Percentiles rank a stretch among this genome's conserved stretches.
These are phyloP conservation scores for Pseudocercospora vitis DNA, from an alignment of 2,329 filamentous ascomycete species.

Conservation along the genomic window DNA sequence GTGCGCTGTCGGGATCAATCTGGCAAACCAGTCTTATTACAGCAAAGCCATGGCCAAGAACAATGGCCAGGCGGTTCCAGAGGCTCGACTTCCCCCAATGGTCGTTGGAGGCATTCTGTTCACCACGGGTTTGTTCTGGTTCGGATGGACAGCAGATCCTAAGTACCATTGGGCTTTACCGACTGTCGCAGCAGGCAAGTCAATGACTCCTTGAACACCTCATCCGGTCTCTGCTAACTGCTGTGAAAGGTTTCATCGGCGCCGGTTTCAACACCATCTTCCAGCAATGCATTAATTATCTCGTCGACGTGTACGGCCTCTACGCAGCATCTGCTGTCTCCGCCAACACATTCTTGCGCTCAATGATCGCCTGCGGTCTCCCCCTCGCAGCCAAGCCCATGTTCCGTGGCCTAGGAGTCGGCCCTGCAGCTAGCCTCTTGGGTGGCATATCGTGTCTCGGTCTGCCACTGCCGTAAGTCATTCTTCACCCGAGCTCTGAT, in stretches of 20 bases:
- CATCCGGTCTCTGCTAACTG: constrained; percentile 21
- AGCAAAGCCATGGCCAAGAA: constrained; percentile 40
- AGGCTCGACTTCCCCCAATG: constrained; percentile 47
- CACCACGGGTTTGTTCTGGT: constrained; percentile 24
- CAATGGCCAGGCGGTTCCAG: constrained; percentile 38
- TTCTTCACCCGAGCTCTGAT: background rate
- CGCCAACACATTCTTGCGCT: constrained; percentile 52
- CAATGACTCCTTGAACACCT: background rate
- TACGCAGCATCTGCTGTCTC: constrained; percentile 53
- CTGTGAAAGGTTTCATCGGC: constrained; percentile 42
- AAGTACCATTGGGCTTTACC: constrained; percentile 44
- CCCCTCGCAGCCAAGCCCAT: constrained; percentile 42
- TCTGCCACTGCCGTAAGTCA: constrained; percentile 42
- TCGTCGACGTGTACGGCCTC: constrained; percentile 39
- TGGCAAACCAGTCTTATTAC: constrained; percentile 52
- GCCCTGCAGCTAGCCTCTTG: constrained; percentile 45
- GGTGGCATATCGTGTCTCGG: constrained; percentile 43
- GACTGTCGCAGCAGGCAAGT: constrained; percentile 23
- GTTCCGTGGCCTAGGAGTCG: constrained; percentile 45
- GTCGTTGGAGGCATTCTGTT: constrained; percentile 48
- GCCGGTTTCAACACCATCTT: constrained; percentile 51
- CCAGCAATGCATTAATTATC: constrained; percentile 51
- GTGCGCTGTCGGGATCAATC: constrained; percentile 43
- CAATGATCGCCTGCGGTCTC: constrained; percentile 43
- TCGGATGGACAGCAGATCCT: constrained; percentile 28